These are phyloP conservation scores for Xylaria sp. DNA, from an alignment of 2,329 filamentous ascomycete genomes.

Conservation along the genomic window DNA sequence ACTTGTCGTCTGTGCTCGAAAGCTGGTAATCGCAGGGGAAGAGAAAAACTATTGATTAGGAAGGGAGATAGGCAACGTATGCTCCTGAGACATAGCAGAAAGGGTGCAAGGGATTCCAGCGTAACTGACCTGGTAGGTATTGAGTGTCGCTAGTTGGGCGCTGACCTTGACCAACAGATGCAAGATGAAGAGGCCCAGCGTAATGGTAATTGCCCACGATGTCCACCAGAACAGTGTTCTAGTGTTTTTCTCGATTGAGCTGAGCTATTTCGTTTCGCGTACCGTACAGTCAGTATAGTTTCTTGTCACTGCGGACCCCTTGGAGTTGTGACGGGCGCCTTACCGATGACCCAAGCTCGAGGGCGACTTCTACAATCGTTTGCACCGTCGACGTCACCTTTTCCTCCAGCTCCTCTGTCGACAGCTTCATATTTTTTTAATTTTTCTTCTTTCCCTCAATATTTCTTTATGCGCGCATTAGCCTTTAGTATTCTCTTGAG, in stretches of 20 bases:
- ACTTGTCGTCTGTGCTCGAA: too few relatives aligned
- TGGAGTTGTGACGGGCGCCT: too few relatives aligned
- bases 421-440: neutral
- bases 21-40: too few relatives aligned
- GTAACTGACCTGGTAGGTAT: constrained; percentile 36
- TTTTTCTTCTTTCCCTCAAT: neutral
- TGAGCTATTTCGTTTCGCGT: constrained; percentile 29
- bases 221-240: constrained; percentile 43
- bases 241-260: constrained; percentile 40
- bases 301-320: neutral
- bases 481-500: neutral
- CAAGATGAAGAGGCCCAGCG: constrained; percentile 42
- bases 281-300: neutral
- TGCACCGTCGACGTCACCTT: constrained; percentile 16
- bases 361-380: constrained; percentile 10
- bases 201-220: constrained; percentile 32
- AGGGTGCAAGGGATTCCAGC: too few relatives aligned
- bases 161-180: constrained; percentile 36
- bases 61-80: neutral
- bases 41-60: neutral
- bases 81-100: neutral
- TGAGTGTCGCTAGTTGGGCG: constrained; percentile 36
- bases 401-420: constrained; percentile 3
- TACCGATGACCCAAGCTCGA: constrained; percentile 16
- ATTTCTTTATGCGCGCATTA: neutral